Base-by-base conservation (phyloP, 257 asterid species). In the Coffea canephora region DNA sequence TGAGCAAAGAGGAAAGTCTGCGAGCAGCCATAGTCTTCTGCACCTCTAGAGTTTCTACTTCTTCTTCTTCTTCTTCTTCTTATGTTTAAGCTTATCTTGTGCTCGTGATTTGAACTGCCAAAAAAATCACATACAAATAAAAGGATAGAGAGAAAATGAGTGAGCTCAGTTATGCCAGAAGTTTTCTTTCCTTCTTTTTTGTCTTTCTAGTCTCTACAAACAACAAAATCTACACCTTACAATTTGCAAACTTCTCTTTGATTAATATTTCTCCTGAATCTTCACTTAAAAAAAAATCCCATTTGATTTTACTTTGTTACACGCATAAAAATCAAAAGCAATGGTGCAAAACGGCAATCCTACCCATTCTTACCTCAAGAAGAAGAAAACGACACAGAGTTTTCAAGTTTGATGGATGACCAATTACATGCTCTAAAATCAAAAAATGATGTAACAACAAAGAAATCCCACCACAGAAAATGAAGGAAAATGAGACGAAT, bases 1-100 rank as follows among this genome's bases (percentile, higher is more conserved):
- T 76, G 83, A 90, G 78, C 36, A 92, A 66, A 31, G 86, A 77
- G 68, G 91, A 87, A 71, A 91, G 64, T 79, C 86, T 88, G 3
- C 77, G 85, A 83, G 91, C 85, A 70, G 94, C 92, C 91, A 88
- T 88, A 31, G 70, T 76, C 43, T 8, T 57, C 23, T 18, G 25
- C 21, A 72, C 4, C 15, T 19, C 25, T 16, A 6, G 55, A 54
- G 69, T 69, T 36, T 18, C 75, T 55, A 31, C 18, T 36, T 13
- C 45, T 73, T 50, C 61, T 49, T 73, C 34, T 31, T 31, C 34
- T 31, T 31, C 34, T 31, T 39, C 3, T 39, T 39, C 3, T 39
- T 39, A 39, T 4, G 21, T 36, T 50, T 50, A 14, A 15, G 49
- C 39, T 46, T 62, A 64, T 62, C 73, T 16, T 64, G 31, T 46